Percentiles rank a stretch among this genome's conserved stretches.
These are phyloP conservation scores for Scheffersomyces quercinus DNA, from an alignment of 1,139 yeast species.

Conservation along the genomic window DNA sequence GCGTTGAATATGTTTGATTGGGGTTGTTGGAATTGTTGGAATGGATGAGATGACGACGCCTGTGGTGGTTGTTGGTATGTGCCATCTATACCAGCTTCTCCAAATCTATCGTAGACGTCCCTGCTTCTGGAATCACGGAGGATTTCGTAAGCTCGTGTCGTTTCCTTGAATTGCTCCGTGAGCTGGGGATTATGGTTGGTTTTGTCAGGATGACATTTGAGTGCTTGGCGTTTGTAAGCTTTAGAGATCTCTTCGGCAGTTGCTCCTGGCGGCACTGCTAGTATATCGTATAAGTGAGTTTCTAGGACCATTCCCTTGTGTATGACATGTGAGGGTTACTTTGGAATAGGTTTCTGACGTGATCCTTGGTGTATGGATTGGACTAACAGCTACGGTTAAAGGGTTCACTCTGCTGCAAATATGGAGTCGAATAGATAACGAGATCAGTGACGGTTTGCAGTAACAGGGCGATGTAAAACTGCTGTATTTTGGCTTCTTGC, in stretches of 20 bases:
- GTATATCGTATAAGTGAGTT: slow-evolving; percentile 39
- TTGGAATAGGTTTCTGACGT: no score
- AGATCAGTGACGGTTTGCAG: no score
- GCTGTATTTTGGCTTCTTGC: no score
- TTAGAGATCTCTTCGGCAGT: slow-evolving; percentile 41
- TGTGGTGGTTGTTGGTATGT: slow-evolving; percentile 12
- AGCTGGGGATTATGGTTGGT: slow-evolving; percentile 46
- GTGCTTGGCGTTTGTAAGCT: slow-evolving; percentile 41
- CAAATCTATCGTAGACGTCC: slow-evolving; percentile 38
- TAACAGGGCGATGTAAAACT: no score
- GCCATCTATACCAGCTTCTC: slow-evolving; percentile 43
- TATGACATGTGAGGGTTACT: no score
- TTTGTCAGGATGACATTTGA: slow-evolving; percentile 49
- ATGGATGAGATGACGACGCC: background rate
- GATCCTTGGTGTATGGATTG: no score
- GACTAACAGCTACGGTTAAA: no score
- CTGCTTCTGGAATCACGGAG: slow-evolving; percentile 33
- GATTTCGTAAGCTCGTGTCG: slow-evolving; percentile 46
- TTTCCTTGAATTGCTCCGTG: slow-evolving; percentile 46
- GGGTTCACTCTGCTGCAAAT: no score
- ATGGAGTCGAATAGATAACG: no score
- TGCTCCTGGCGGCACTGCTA: slow-evolving; percentile 35
- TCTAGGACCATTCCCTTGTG: slow-evolving; percentile 25
- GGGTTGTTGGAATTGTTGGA: slow-evolving; percentile 1
- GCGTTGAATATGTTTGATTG: background rate